Conservation (phyloP, 495 filamentous ascomycete genomes). For the Neurospora sublineolata region DNA sequence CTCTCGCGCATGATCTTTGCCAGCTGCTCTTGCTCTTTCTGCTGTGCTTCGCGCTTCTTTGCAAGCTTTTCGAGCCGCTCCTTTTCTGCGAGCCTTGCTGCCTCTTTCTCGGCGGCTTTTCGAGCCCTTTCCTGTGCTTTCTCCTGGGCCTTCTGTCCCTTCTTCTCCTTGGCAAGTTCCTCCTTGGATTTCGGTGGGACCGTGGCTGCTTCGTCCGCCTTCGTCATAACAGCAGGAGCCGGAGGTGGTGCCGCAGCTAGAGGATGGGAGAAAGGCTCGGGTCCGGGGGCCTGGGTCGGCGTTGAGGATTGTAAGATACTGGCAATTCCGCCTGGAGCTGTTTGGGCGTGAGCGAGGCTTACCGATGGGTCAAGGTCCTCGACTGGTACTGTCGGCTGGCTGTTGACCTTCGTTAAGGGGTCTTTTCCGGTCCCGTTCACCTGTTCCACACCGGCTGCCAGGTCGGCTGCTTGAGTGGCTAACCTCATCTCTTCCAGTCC, state of each 20-base stretch:
- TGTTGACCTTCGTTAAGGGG: constrained; percentile 27
- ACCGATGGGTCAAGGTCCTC: constrained; percentile 44
- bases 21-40: constrained; percentile 28
- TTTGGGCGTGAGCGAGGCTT: constrained; percentile 47
- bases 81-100: constrained; percentile 50
- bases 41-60: constrained; percentile 22
- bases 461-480: constrained; percentile 42
- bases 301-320: constrained; percentile 1
- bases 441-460: constrained; percentile 32
- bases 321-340: constrained; percentile 39
- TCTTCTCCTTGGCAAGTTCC: constrained; percentile 42
- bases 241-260: constrained; percentile 20
- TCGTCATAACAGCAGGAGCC: constrained; percentile 16
- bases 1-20: constrained; percentile 32
- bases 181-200: constrained; percentile 38
- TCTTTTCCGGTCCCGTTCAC: constrained; percentile 25
- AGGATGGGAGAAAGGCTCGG: constrained; percentile 15
- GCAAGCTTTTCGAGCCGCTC: constrained; percentile 25
- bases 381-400: constrained; percentile 24
- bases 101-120: constrained; percentile 53
- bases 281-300: constrained; percentile 19
- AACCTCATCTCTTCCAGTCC: constrained; percentile 52
- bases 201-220: constrained; percentile 19
- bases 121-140: constrained; percentile 56
- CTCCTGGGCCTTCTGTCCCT: constrained; percentile 44